Evolutionary conservation across 257 asterid genomes (phyloP).

Genomic region (Fraxinus pennsylvanica): DNA sequence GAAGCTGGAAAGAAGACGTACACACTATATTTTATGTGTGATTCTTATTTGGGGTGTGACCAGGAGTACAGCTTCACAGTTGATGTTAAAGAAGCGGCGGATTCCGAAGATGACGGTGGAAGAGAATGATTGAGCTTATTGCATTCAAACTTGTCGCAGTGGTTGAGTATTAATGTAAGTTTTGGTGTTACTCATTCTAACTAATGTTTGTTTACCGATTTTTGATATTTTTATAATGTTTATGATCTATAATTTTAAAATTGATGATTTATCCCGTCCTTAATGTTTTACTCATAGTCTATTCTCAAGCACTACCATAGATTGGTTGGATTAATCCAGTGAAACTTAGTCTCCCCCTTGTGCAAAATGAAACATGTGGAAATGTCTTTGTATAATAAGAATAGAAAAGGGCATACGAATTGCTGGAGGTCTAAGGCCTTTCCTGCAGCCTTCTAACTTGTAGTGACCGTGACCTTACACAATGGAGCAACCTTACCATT

Average conservation of each 20-base stretch:
- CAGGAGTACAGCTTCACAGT: conserved; percentile 16
- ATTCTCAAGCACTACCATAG: neutral
- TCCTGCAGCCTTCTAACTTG: neutral
- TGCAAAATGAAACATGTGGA: neutral
- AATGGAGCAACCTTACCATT: neutral
- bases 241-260: neutral
- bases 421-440: neutral
- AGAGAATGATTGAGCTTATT: conserved; percentile 4
- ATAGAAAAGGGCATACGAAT: neutral
- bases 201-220: neutral
- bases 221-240: neutral
- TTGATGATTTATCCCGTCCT: neutral
- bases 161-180: neutral
- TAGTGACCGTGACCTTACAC: neutral
- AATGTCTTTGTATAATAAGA: neutral
- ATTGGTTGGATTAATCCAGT: neutral
- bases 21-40: conserved; percentile 19
- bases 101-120: neutral
- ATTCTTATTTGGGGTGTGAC: conserved; percentile 21
- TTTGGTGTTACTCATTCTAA: neutral
- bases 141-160: neutral
- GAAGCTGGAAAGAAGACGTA: conserved; percentile 10
- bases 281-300: neutral
- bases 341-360: neutral
- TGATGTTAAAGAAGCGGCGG: conserved; percentile 12